phyloP scores from a whole-genome alignment of 129 eudicot species.

The Artemisia annua region DNA sequence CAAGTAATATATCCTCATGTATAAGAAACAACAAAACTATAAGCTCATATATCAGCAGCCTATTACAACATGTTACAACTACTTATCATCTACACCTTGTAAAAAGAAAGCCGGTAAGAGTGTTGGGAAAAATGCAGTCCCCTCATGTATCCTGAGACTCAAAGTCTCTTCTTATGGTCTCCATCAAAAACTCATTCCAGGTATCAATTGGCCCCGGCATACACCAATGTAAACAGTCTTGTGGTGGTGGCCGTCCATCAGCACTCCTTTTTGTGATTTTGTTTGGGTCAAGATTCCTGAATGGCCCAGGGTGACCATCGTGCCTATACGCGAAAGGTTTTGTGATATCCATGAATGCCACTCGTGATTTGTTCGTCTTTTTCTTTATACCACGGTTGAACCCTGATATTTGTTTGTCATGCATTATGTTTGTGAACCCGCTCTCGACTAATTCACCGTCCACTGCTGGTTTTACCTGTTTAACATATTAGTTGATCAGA shows the following conservation, averaged over 20 bases:
- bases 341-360: slow-evolving; percentile 79
- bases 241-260: slow-evolving; percentile 88
- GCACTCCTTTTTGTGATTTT: slow-evolving; percentile 74
- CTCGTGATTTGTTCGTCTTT: slow-evolving; percentile 51
- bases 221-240: slow-evolving; percentile 99
- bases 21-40: not conserved
- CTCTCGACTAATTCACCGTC: slow-evolving; percentile 62
- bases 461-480: slow-evolving; percentile 46
- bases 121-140: not conserved
- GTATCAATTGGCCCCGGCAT: slow-evolving; percentile 98
- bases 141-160: slow-evolving; percentile 34
- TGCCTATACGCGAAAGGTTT: slow-evolving; percentile 69
- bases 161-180: slow-evolving; percentile 71
- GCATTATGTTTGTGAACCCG: slow-evolving; percentile 71
- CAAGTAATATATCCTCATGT: not conserved
- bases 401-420: slow-evolving; percentile 70
- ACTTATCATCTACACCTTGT: slow-evolving; percentile 20
- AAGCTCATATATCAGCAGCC: slow-evolving; percentile 28
- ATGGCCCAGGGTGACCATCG: slow-evolving; percentile 99
- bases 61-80: slow-evolving; percentile 30
- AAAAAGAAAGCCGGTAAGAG: not conserved
- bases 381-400: slow-evolving; percentile 56
- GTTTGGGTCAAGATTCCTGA: slow-evolving; percentile 77
- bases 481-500: slow-evolving; percentile 2
- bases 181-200: slow-evolving; percentile 87